Evolutionary conservation across 352 stramenopile genomes (phyloP), one percentile per base, ranked within the genome.

Genomic region (Phytophthora macrochlamydospora): DNA sequence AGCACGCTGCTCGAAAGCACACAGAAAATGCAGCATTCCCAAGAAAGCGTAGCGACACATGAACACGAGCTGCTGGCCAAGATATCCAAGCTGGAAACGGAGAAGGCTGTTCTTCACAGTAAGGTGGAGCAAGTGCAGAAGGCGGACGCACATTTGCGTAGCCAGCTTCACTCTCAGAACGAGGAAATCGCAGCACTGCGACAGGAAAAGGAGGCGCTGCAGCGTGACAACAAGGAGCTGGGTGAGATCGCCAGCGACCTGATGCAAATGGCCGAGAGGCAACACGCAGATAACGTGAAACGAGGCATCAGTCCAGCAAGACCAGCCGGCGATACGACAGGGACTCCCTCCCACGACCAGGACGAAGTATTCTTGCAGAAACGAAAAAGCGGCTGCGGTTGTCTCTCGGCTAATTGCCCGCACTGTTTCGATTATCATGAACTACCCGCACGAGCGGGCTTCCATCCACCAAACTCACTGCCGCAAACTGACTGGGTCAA

Each of bases 61-160:
- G 70, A 83, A 14, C 53, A 70, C 4, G 56, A 78, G 18, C 50
- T 90, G 48, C 61, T 73, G 2, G 67, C 61, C 7, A 75, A 63
- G 33, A 51, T 90, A 40, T 42, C 62, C 7, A 61, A 78, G 59
- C 58, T 92, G 7, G 78, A 91, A 57, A 91, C 69, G 0, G 81
- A 93, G n/a, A 93, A 91, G 31, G 81, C 79, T 13, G 76, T 91
- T 32, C 73, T 92, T 0, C 59, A 71, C 40, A 86, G 76, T 65
- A 91, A 89, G 59, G 67, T 72, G 8, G 69, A 88, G 38, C 82
- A 91, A 51, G 60, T 90, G 13, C 77, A 93, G 46, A 83, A 84
- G 51, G 79, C 73, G 0, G 83, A 91, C 43, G 69, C 73, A 3
- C 81, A 87, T 24, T 70, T 92, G 45, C 79, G 84, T 13, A 79